Conservation (phyloP, 441 rosid genomes). For the Corymbia citriodora region DNA sequence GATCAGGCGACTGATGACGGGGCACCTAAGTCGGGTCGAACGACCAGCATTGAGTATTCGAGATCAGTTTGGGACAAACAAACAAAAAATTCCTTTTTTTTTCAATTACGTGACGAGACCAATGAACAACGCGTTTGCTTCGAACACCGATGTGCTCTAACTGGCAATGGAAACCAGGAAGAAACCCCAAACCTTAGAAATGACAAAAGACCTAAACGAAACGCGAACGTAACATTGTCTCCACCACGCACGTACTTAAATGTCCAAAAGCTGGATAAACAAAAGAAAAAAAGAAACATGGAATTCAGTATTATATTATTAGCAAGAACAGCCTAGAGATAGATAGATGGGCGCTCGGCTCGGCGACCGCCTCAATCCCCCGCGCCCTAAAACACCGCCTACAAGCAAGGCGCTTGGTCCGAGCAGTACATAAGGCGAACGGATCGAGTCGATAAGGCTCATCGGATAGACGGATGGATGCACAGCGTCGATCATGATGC, state of each 20-base stretch:
- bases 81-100: neutral
- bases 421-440: neutral
- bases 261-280: neutral
- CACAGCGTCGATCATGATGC: neutral
- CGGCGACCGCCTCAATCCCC: neutral
- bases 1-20: neutral
- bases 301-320: neutral
- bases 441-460: neutral
- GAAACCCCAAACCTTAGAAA: neutral
- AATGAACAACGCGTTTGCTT: neutral
- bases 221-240: neutral
- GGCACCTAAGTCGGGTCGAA: neutral
- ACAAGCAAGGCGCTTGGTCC: constrained; percentile 2
- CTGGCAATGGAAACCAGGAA: neutral
- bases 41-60: neutral
- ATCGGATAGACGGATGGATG: neutral
- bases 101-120: neutral
- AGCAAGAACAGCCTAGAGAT: neutral
- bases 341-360: neutral
- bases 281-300: neutral
- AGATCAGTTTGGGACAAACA: neutral
- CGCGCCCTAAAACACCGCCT: constrained; percentile 10
- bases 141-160: neutral
- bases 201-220: neutral
- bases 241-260: neutral